phyloP scores from a whole-genome alignment of 805 yeast genomes.

The Candida nitratophila region DNA sequence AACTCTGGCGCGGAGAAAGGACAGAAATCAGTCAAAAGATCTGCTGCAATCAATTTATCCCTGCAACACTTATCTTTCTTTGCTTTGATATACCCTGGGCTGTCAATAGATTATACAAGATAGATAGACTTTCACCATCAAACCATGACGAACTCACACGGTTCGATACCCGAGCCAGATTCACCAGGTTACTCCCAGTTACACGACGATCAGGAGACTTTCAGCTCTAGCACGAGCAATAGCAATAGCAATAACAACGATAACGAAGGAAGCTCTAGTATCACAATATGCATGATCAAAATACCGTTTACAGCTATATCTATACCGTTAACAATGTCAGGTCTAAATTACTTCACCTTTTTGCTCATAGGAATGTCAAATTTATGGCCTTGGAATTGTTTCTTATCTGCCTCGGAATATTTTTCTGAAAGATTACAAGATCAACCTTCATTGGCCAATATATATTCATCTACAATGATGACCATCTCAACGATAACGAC shows the following conservation, averaged over 20 bases:
- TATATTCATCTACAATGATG: slow-evolving; percentile 84
- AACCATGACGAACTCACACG: no score
- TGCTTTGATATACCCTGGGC: no score
- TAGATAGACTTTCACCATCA: no score
- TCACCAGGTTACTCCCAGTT: neutral
- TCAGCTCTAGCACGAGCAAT: no score
- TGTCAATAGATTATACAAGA: no score
- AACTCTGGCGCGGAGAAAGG: no score
- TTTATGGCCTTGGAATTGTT: slow-evolving; percentile 96
- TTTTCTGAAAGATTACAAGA: slow-evolving; percentile 54
- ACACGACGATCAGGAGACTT: neutral
- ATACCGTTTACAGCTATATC: neutral
- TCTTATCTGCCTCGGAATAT: slow-evolving; percentile 79
- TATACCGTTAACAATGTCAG: slow-evolving; percentile 9
- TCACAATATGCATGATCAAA: neutral
- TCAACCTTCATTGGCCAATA: slow-evolving; percentile 42
- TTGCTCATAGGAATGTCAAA: slow-evolving; percentile 67
- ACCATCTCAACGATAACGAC: slow-evolving; percentile 69
- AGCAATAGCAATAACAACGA: no score
- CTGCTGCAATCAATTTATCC: no score
- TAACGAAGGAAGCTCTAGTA: neutral
- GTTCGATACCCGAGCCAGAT: neutral
- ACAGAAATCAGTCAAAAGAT: no score
- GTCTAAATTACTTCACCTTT: slow-evolving; percentile 50
- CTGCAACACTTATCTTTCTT: no score